A percentile compares a stretch with the other conserved stretches of the same genome.
These are phyloP conservation scores for Podospora comata DNA, from an alignment of 495 filamentous ascomycete species.

Conservation along the genomic window DNA sequence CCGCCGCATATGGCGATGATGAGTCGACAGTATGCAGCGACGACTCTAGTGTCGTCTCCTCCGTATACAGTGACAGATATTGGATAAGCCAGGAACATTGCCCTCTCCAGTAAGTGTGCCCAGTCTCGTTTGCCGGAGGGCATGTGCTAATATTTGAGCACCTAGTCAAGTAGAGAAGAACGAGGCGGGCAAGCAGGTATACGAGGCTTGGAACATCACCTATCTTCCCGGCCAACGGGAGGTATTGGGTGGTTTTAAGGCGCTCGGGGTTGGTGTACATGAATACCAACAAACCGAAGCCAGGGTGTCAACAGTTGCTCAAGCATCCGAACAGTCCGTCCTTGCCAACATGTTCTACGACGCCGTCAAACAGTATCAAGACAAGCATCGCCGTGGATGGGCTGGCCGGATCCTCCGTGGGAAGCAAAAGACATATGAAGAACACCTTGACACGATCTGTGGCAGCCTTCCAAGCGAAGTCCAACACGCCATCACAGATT, in stretches of 20 bases:
- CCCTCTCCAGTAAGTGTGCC: constrained; percentile 8
- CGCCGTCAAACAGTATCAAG: constrained; percentile 20
- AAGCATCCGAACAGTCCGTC: constrained; percentile 19
- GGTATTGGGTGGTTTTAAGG: not conserved
- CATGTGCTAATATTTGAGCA: not conserved
- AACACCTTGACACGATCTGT: constrained; percentile 28
- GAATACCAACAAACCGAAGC: not conserved
- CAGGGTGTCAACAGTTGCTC: not conserved
- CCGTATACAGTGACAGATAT: not conserved
- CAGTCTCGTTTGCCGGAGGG: no score
- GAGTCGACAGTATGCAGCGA: constrained; percentile 17
- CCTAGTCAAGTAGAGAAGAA: constrained; percentile 7
- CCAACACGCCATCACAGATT: constrained; percentile 11
- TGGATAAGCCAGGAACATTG: not conserved
- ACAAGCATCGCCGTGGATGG: constrained; percentile 24
- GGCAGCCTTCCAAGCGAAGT: constrained; percentile 13
- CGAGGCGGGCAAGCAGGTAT: constrained; percentile 9
- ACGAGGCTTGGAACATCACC: constrained; percentile 20
- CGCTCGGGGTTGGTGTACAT: constrained; percentile 11
- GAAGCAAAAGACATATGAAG: constrained; percentile 27
- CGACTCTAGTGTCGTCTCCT: constrained; percentile 2
- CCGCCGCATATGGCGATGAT: constrained; percentile 16
- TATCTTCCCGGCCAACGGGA: constrained; percentile 12
- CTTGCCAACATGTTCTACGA: constrained; percentile 22
- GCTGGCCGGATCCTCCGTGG: constrained; percentile 16